Evolutionary conservation across 140 eudicot genomes (phyloP), one percentile per base, ranked within the genome.

Genomic region (Erigeron philadelphicus): DNA sequence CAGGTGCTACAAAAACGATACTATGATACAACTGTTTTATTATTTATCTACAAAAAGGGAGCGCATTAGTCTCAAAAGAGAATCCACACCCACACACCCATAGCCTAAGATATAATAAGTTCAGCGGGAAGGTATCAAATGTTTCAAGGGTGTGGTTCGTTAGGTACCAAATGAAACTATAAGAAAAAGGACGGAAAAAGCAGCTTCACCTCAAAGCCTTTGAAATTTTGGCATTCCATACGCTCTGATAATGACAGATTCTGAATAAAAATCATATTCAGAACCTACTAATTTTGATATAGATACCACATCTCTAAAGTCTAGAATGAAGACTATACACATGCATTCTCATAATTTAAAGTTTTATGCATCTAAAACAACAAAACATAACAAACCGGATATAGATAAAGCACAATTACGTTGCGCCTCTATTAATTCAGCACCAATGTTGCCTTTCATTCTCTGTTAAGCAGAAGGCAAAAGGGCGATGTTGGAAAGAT

Each of bases 401-500:
- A 23, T 7, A 15, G 35, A 67, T 49, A 63, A 50, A 18, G 23
- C 53, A 42, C 41, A 40, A 52, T 2, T 23, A 54, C 54, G n/a
- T 61, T 31, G 56, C 43, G 19, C 58, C 58, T 68, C 59, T 19
- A 59, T 47, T 8, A 8, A 35, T 57, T 47, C 63, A 67, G 48
- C 80, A 68, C 61, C 69, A 76, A 52, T 70, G 23, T 54, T 44
- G 17, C 54, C 77, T 52, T 52, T 21, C 53, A 48, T 72, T 72
- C 31, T 55, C 42, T 70, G 72, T 67, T 76, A 55, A 63, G 6
- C 63, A 76, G 58, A 76, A 73, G 61, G 68, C 69, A 65, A 44
- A 49, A 23, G 52, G 25, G 59, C 66, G 19, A 38, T 47, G 23
- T 49, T 53, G 11, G 47, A 68, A 38, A 56, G 13, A 66, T 67